These are phyloP conservation scores for Taiozyma sp. DNA, from an alignment of 1,139 yeast genomes.

Conservation along the genomic window DNA sequence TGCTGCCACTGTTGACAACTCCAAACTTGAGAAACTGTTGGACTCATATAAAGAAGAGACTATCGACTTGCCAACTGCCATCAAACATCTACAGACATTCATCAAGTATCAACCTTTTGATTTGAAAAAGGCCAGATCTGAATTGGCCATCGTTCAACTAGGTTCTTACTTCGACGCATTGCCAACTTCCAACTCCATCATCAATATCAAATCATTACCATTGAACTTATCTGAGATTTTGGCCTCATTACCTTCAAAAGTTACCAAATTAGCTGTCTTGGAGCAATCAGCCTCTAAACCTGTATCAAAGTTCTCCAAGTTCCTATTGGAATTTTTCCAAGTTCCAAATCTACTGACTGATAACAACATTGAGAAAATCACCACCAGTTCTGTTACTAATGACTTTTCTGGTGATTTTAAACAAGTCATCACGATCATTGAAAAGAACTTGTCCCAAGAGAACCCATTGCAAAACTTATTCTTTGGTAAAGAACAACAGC, in stretches of 20 bases:
- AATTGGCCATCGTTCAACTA: conserved; percentile 28
- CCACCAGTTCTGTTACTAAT: conserved; percentile 48
- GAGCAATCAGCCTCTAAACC: conserved; percentile 50
- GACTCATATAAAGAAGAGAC: conserved; percentile 8
- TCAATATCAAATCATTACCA: conserved; percentile 67
- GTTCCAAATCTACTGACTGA: conserved; percentile 44
- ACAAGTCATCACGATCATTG: conserved; percentile 41
- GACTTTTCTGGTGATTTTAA: conserved; percentile 47
- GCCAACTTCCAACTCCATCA: conserved; percentile 30
- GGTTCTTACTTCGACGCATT: conserved; percentile 5
- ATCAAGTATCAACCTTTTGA: conserved; percentile 24
- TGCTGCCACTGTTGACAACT: conserved; percentile 9
- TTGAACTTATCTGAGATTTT: conserved; percentile 53
- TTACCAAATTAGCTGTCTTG: conserved; percentile 45
- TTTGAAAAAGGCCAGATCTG: conserved; percentile 33
- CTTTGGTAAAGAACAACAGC: conserved; percentile 43
- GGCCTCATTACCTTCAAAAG: conserved; percentile 41
- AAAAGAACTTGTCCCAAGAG: conserved; percentile 47
- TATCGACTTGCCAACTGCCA: conserved; percentile 11
- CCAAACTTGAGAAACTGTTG: conserved; percentile 2
- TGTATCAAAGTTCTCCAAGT: conserved; percentile 55
- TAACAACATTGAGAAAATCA: conserved; percentile 44
- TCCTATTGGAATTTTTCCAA: conserved; percentile 73
- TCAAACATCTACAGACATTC: conserved; percentile 22
- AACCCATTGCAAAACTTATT: conserved; percentile 61